phyloP scores from a whole-genome alignment of 495 filamentous ascomycete genomes.

The Podospora sp. region DNA sequence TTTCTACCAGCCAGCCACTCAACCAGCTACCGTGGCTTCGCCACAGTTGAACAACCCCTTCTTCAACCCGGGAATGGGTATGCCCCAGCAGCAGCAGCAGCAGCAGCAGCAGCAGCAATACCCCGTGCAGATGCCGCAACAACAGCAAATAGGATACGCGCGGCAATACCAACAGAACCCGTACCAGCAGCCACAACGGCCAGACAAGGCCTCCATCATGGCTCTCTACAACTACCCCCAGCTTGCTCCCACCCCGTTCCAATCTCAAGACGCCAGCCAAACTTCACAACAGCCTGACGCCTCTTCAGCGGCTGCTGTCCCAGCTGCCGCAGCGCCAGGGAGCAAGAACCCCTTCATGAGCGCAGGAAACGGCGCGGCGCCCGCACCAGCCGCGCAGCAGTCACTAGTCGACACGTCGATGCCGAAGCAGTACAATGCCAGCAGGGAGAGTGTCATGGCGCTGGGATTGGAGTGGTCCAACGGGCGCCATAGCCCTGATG shows the following conservation, averaged over 20 bases:
- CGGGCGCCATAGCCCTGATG: conserved; percentile 91
- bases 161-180: conserved; percentile 30
- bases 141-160: conserved; percentile 36
- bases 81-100: conserved; percentile 41
- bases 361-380: conserved; percentile 20
- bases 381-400: conserved; percentile 22
- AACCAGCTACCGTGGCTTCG: conserved; percentile 34
- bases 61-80: conserved; percentile 45
- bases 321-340: conserved; percentile 32
- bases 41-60: conserved; percentile 56
- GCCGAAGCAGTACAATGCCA: conserved; percentile 61
- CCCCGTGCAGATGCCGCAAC: conserved; percentile 34
- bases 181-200: conserved; percentile 42
- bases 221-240: conserved; percentile 83
- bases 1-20: conserved; percentile 44
- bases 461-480: conserved; percentile 66
- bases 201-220: conserved; percentile 83
- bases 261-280: conserved; percentile 11
- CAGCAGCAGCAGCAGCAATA: conserved; percentile 43
- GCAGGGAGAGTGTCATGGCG: conserved; percentile 87
- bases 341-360: conserved; percentile 54
- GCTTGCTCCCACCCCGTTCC: conserved; percentile 53
- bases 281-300: conserved; percentile 11
- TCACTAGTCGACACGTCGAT: conserved; percentile 24
- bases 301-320: conserved; percentile 17